These are phyloP conservation scores for Trametes cingulata DNA, from an alignment of 768 basidiomycete genomes.

Conservation along the genomic window DNA sequence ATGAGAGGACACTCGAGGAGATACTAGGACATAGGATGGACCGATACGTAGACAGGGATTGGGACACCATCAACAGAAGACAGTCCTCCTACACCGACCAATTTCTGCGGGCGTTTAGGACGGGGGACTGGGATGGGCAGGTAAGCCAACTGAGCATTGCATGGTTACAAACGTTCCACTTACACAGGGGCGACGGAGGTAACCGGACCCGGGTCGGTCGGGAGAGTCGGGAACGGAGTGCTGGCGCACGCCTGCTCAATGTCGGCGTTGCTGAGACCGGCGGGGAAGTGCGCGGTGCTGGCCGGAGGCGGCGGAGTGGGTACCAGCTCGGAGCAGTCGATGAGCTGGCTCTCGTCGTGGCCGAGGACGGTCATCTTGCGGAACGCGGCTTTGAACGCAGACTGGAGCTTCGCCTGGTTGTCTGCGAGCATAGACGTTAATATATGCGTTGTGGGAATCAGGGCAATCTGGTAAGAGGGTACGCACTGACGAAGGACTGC, in stretches of 20 bases:
- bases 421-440: not conserved
- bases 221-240: slow-evolving; percentile 26
- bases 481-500: slow-evolving; percentile 34
- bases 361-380: slow-evolving; percentile 34
- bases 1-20: no score
- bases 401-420: slow-evolving; percentile 30
- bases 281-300: slow-evolving; percentile 25
- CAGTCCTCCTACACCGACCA: no score
- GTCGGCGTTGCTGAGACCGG: slow-evolving; percentile 26
- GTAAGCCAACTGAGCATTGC: not conserved
- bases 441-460: not conserved
- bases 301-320: slow-evolving; percentile 15
- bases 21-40: no score
- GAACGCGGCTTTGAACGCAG: slow-evolving; percentile 32
- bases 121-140: not conserved
- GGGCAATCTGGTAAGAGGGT: not conserved
- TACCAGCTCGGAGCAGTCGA: slow-evolving; percentile 25
- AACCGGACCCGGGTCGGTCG: slow-evolving; percentile 34
- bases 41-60: no score
- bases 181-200: slow-evolving; percentile 37
- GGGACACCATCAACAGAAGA: no score
- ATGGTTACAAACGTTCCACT: slow-evolving; percentile 5
- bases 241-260: slow-evolving; percentile 28
- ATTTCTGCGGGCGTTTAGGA: not conserved
- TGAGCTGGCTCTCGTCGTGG: slow-evolving; percentile 20